These are phyloP conservation scores for Pyrenochaeta sp. DNA, from an alignment of 2,329 filamentous ascomycete genomes.

Conservation along the genomic window DNA sequence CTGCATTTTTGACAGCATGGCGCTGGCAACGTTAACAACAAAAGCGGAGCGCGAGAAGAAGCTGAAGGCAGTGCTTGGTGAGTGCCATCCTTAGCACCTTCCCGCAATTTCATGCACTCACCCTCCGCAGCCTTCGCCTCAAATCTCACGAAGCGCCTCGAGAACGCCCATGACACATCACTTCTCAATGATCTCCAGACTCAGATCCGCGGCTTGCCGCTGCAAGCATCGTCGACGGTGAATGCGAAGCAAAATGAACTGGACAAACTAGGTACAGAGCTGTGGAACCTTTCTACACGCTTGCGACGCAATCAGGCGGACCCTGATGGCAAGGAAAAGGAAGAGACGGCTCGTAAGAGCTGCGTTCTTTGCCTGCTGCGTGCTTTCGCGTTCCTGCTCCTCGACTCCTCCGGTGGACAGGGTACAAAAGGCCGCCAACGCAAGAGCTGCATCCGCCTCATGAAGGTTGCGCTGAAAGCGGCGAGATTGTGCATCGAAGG, in stretches of 20 bases:
- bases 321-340: slow-evolving; percentile 41
- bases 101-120: slow-evolving; percentile 10
- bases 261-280: slow-evolving; percentile 63
- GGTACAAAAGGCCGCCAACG: slow-evolving; percentile 25
- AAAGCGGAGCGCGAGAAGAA: slow-evolving; percentile 48
- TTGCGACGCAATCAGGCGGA: slow-evolving; percentile 44
- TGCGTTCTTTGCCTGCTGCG: slow-evolving; percentile 50
- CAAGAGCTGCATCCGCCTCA: slow-evolving; percentile 60
- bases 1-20: slow-evolving; percentile 25
- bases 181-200: slow-evolving; percentile 47
- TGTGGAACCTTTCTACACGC: slow-evolving; percentile 74
- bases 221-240: slow-evolving; percentile 33
- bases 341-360: slow-evolving; percentile 29
- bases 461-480: slow-evolving; percentile 74
- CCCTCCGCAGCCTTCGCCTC: slow-evolving; percentile 43
- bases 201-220: slow-evolving; percentile 54
- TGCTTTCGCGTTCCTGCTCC: slow-evolving; percentile 71
- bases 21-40: slow-evolving; percentile 26
- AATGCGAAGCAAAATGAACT: slow-evolving; percentile 57
- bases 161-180: slow-evolving; percentile 22
- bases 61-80: slow-evolving; percentile 42
- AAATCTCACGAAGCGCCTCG: slow-evolving; percentile 34
- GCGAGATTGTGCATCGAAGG: slow-evolving; percentile 69
- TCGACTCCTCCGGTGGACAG: slow-evolving; percentile 59
- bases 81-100: slow-evolving; percentile 10